Conservation (phyloP, 148 eudicot species). For the Rhododendron simsii region DNA sequence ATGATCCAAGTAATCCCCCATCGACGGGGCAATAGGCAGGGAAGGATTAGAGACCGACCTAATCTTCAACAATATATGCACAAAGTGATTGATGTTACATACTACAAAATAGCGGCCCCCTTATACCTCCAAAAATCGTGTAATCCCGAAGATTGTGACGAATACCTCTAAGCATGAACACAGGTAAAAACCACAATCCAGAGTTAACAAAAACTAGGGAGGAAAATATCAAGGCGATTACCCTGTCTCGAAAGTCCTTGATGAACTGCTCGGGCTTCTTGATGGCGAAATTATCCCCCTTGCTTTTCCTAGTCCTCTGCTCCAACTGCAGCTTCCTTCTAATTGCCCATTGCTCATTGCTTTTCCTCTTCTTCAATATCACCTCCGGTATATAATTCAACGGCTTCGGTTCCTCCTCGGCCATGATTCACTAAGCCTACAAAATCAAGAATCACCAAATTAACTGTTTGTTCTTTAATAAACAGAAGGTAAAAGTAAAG, state of each 20-base stretch:
- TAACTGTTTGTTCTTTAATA: neutral
- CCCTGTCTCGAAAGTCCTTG: constrained; percentile 56
- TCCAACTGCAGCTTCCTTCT: constrained; percentile 63
- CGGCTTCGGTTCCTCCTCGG: constrained; percentile 41
- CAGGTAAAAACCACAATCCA: neutral
- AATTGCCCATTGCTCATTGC: constrained; percentile 81
- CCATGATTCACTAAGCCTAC: constrained; percentile 29
- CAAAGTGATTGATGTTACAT: neutral
- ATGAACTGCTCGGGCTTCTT: constrained; percentile 83
- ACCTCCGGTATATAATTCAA: constrained; percentile 67
- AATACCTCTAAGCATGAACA: neutral
- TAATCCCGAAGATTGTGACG: neutral
- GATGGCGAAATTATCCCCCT: constrained; percentile 40
- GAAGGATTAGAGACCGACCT: neutral
- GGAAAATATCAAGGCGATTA: constrained; percentile 13
- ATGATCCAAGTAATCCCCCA: neutral
- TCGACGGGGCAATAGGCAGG: neutral
- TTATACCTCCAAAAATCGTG: neutral
- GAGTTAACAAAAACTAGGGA: neutral
- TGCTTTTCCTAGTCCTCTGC: constrained; percentile 52
- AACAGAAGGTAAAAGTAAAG: neutral
- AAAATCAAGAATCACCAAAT: neutral
- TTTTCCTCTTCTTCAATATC: constrained; percentile 84
- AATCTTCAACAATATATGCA: neutral
- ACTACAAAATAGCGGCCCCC: neutral